A percentile compares a stretch with the other conserved stretches of the same genome.
Evolutionary conservation across 164 flowering plant genomes (phyloP).

Genomic region (Taxillus chinensis): DNA sequence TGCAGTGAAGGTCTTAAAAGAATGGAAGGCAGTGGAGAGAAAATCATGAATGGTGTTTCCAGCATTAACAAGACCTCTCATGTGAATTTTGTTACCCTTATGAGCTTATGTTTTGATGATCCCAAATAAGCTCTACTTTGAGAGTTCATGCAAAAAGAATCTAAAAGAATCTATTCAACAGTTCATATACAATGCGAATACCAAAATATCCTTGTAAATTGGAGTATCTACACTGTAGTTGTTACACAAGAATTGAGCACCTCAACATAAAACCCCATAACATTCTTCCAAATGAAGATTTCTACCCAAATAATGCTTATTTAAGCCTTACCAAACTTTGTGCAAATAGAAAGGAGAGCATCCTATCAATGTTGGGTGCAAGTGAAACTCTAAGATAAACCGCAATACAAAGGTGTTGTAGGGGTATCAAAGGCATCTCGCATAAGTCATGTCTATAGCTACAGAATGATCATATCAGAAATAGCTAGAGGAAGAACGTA

Average conservation of each 20-base stretch:
- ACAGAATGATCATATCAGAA: conserved; percentile 4
- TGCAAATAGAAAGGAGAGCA: conserved; percentile 15
- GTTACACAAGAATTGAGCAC: conserved; percentile 28
- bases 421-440: conserved; percentile 29
- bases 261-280: conserved; percentile 43
- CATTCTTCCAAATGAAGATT: conserved; percentile 27
- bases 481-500: conserved; percentile 7
- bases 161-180: conserved; percentile 34
- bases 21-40: conserved; percentile 21
- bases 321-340: conserved; percentile 35
- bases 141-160: conserved; percentile 36
- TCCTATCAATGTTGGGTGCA: conserved; percentile 20
- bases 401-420: conserved; percentile 33
- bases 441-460: conserved; percentile 22
- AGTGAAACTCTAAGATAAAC: conserved; percentile 41
- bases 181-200: conserved; percentile 17
- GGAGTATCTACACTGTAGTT: conserved; percentile 37
- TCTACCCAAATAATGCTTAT: conserved; percentile 32
- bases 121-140: conserved; percentile 27
- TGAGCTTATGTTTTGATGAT: conserved; percentile 27
- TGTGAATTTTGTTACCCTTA: conserved; percentile 25
- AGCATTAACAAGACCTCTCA: conserved; percentile 29
- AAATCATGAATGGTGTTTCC: conserved; percentile 24
- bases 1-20: conserved; percentile 32
- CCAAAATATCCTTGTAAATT: conserved; percentile 14